A percentile compares a stretch with the other conserved stretches of the same genome.
Evolutionary conservation across 805 yeast species (phyloP).

Genomic region (Candida cerambycidarum): DNA sequence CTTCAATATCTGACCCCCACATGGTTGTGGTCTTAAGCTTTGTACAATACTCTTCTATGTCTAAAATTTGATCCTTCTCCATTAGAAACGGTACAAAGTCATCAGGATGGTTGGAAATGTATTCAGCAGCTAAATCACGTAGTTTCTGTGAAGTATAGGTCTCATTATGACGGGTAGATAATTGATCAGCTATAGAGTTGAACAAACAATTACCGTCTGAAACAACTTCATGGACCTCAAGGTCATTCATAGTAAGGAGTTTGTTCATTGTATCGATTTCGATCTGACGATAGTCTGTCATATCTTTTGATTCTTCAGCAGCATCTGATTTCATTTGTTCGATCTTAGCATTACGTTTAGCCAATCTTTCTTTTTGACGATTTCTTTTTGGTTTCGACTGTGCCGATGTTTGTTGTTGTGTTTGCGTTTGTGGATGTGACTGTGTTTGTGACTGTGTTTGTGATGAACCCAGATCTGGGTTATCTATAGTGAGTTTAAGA

Average conservation of each 20-base stretch:
- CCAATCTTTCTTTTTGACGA: constrained; percentile 81
- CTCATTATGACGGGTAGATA: constrained; percentile 48
- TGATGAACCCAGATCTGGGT: neutral
- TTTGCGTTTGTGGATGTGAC: neutral
- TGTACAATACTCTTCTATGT: constrained; percentile 65
- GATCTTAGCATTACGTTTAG: constrained; percentile 70
- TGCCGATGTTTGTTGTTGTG: neutral
- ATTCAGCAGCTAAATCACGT: constrained; percentile 62
- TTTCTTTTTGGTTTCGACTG: constrained; percentile 47
- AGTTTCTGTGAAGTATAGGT: constrained; percentile 47
- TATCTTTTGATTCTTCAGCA: constrained; percentile 58
- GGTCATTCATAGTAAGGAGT: constrained; percentile 47
- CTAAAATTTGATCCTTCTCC: constrained; percentile 66
- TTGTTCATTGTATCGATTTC: constrained; percentile 67
- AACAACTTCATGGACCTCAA: constrained; percentile 64
- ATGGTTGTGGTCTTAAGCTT: constrained; percentile 74
- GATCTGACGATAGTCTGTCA: constrained; percentile 64
- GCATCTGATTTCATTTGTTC: constrained; percentile 68
- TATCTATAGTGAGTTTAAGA: constrained; percentile 6
- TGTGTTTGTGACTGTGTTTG: neutral
- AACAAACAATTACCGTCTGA: constrained; percentile 97
- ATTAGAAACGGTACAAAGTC: constrained; percentile 80
- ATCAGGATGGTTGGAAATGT: constrained; percentile 63
- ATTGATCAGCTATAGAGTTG: constrained; percentile 81
- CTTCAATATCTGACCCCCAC: constrained; percentile 97